Evolutionary conservation across 1,139 yeast genomes (phyloP).

Genomic region (Pichia sp.): DNA sequence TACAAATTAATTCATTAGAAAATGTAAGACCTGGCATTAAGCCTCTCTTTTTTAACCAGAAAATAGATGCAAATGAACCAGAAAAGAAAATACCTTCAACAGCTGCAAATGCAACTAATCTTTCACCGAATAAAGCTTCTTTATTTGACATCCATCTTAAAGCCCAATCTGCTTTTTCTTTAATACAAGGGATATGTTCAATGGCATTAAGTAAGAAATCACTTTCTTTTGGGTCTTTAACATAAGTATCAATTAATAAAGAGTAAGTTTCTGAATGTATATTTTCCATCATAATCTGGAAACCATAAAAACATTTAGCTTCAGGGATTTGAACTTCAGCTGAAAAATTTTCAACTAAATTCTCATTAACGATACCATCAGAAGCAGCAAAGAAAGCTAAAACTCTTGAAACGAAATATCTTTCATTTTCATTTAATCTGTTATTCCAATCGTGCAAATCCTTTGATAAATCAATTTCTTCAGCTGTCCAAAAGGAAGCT

Average conservation of each 20-base stretch:
- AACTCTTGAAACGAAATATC: conserved; percentile 83
- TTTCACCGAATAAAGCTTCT: conserved; percentile 85
- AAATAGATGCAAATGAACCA: conserved; percentile 96
- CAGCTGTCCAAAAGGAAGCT: conserved; percentile 99
- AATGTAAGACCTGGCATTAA: conserved; percentile 97
- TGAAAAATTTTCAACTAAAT: conserved; percentile 91
- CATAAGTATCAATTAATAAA: conserved; percentile 84
- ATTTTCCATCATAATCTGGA: conserved; percentile 99
- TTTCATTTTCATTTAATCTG: conserved; percentile 78
- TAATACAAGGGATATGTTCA: conserved; percentile 88
- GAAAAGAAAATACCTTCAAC: conserved; percentile 98
- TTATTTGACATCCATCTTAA: conserved; percentile 89
- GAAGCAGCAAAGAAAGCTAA: conserved; percentile 98
- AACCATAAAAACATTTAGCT: conserved; percentile 97
- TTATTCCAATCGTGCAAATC: conserved; percentile 89
- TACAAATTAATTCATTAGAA: conserved; percentile 92
- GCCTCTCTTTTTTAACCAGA: conserved; percentile 97
- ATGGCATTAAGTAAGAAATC: conserved; percentile 88
- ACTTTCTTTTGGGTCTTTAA: conserved; percentile 91
- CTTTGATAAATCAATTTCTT: conserved; percentile 93
- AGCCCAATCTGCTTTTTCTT: conserved; percentile 98
- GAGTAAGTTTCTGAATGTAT: conserved; percentile 98
- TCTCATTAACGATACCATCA: conserved; percentile 96
- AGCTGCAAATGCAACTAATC: conserved; percentile 97
- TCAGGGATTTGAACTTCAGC: conserved; percentile 97